A percentile compares a stretch with the other conserved stretches of the same genome.
Evolutionary conservation across 1,284 basidiomycete species (phyloP).

Genomic region (Sphaerobolus stellatus): DNA sequence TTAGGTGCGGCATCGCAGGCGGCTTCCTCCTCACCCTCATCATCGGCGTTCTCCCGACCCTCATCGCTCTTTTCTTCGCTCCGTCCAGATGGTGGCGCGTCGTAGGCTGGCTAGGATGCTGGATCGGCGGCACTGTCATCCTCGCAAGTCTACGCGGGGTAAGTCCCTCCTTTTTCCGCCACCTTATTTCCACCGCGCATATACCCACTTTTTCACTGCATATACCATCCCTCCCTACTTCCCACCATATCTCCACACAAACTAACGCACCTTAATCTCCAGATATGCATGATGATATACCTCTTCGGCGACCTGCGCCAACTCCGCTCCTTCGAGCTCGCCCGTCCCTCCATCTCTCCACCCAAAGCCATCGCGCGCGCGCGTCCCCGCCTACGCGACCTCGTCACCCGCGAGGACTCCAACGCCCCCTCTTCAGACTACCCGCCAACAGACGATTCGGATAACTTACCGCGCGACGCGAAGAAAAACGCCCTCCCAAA

Average conservation of each 20-base stretch:
- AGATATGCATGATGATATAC: conserved; percentile 63
- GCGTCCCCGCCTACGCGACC: neutral
- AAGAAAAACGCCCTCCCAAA: too few relatives aligned
- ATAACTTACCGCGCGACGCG: too few relatives aligned
- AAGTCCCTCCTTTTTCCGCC: conserved; percentile 16
- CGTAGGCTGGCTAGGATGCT: conserved; percentile 63
- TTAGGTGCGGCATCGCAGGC: conserved; percentile 58
- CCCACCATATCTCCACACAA: conserved; percentile 21
- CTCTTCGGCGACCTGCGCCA: conserved; percentile 79
- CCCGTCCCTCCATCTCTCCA: conserved; percentile 45
- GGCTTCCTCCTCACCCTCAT: conserved; percentile 47
- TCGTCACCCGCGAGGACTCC: neutral
- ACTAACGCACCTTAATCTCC: neutral
- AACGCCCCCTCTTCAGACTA: neutral
- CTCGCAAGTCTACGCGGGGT: conserved; percentile 65
- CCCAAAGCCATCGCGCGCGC: conserved; percentile 12
- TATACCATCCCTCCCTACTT: conserved; percentile 1
- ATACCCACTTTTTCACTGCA: neutral
- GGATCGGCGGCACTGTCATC: conserved; percentile 64
- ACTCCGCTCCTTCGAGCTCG: conserved; percentile 72
- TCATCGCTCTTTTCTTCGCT: conserved; percentile 51
- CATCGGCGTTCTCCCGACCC: conserved; percentile 44
- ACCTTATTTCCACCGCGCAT: neutral
- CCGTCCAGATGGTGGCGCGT: conserved; percentile 55
- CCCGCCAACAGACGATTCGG: too few relatives aligned